Percentiles rank a stretch among this genome's conserved stretches.
Conservation (phyloP, 345 rosid genomes). For the Eucalyptus tenuipes region DNA sequence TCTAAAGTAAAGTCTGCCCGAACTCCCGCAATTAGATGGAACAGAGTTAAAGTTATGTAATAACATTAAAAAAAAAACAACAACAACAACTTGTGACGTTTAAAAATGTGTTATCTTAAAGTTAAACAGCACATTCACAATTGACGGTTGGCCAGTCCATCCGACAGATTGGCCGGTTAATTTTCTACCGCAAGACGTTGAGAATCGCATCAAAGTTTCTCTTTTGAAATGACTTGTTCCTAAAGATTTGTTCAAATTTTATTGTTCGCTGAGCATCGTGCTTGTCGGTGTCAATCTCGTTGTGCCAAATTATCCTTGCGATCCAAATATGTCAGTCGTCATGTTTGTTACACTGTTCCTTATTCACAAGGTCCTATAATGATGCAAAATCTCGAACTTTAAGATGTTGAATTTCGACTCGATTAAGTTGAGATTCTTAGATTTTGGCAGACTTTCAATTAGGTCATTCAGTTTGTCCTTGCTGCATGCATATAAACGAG, state of each 20-base stretch:
- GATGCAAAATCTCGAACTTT: neutral
- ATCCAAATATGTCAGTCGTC: neutral
- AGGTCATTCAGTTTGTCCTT: neutral
- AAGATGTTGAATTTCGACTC: neutral
- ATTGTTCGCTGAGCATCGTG: neutral
- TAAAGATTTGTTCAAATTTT: neutral
- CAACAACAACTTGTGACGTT: neutral
- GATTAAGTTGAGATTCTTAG: neutral
- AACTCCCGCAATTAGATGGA: neutral
- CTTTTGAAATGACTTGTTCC: neutral
- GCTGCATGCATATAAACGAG: neutral
- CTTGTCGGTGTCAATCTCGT: neutral
- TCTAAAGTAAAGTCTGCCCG: neutral
- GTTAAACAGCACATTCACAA: neutral
- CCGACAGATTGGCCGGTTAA: neutral
- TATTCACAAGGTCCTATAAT: neutral
- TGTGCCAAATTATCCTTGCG: neutral
- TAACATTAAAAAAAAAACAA: neutral
- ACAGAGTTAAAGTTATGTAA: neutral
- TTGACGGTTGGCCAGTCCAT: neutral
- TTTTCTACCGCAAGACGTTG: neutral
- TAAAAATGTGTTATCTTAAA: neutral
- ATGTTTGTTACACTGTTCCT: neutral
- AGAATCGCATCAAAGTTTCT: neutral
- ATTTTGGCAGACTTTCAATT: neutral